phyloP scores from a whole-genome alignment of 352 stramenopile genomes.

The Elongisporangium anandrum region DNA sequence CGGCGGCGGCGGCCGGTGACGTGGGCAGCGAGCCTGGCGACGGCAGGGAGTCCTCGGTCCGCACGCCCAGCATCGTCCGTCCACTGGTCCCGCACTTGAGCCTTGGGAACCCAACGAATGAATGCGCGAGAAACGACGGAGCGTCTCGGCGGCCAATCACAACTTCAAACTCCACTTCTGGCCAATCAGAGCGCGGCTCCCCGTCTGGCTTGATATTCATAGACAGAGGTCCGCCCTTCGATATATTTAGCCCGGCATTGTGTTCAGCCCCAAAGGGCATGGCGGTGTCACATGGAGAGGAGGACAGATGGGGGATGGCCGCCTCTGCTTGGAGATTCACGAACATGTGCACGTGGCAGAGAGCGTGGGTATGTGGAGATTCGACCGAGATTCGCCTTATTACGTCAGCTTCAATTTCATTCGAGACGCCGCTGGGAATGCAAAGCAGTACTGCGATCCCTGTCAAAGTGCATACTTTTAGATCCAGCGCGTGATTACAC shows the following conservation, averaged over 20 bases:
- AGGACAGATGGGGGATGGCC: neutral
- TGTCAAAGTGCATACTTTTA: neutral
- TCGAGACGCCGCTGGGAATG: neutral
- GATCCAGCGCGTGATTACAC: neutral
- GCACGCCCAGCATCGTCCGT: neutral
- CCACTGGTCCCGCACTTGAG: neutral
- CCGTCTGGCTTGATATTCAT: neutral
- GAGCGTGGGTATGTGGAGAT: neutral
- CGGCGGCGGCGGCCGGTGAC: neutral
- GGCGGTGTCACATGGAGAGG: neutral
- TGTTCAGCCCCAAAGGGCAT: neutral
- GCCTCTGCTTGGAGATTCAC: neutral
- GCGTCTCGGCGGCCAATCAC: neutral
- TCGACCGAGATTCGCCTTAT: neutral
- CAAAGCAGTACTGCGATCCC: neutral
- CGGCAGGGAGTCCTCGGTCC: neutral
- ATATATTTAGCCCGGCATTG: neutral
- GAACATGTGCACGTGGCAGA: neutral
- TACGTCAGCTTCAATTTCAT: neutral
- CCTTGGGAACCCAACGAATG: neutral
- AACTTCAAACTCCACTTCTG: neutral
- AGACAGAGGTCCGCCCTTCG: neutral
- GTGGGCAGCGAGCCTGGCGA: conserved; percentile 1
- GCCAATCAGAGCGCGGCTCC: neutral
- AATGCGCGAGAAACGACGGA: neutral